Evolutionary conservation across 345 rosid species (phyloP), one percentile per base, ranked within the genome.

Genomic region (Hypericum perforatum): DNA sequence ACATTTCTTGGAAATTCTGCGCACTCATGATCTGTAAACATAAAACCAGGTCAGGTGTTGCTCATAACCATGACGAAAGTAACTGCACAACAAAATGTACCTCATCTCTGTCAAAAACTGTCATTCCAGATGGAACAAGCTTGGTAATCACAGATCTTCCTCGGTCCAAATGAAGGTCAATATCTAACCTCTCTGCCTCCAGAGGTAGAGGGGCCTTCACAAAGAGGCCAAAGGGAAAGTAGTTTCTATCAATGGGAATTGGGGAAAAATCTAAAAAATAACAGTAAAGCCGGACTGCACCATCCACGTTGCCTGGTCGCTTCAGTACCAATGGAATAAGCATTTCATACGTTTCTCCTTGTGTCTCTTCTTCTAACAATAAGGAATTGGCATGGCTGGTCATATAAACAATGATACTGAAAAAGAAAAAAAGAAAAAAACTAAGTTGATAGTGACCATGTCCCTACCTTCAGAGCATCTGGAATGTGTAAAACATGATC

Each of bases 131-230:
- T 58, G 80, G 80, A 51, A 79, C 63, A 71, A 91, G 74, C 70
- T 69, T 78, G 50, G 85, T 74, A 67, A 41, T 49, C 56, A 91
- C 96, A 60, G 74, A 73, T 76, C 96, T 81, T 59, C 87, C 78
- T 59, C 56, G 82, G 60, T 91, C 86, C 67, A 91, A 82, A 72
- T 91, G 98, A 61, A 91, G 96, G 50, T 86, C 91, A 10, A 84
- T 55, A 49, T 82, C 74, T 82, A 91, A 62, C 68, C 60, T 64
- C 73, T 76, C 86, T 62, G 89, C 96, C 70, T 91, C 98, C 51
- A 13, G 5, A 0, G 98, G 98, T 37, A 91, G 89, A 55, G 84
- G 77, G 57, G 69, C 70, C 75, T 76, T 91, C 29, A 86, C 53
- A 72, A 91, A 91, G 65, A 86, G 84, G 66, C 84, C 78, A 62